phyloP scores from a whole-genome alignment of 106 monocot genomes.

The Vanilla planifolia region DNA sequence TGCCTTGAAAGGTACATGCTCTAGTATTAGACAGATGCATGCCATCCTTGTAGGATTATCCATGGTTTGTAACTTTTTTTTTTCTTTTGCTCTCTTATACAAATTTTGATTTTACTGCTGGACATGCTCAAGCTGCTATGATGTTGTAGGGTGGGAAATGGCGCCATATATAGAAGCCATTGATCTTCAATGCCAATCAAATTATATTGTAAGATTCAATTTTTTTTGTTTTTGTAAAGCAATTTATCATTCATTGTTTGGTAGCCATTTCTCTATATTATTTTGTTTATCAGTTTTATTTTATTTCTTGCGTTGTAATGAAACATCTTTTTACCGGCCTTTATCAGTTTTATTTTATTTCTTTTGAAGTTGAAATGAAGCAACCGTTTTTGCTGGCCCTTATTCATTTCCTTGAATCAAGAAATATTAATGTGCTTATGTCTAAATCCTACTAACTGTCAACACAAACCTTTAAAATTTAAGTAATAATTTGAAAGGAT shows the following conservation, averaged over 20 bases:
- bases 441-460: too few species aligned
- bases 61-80: background rate
- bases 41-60: too few species aligned
- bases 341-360: too few species aligned
- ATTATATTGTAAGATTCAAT: constrained; percentile 46
- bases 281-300: background rate
- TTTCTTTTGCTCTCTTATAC: background rate
- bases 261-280: background rate
- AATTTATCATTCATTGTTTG: background rate
- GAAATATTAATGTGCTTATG: too few species aligned
- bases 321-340: too few species aligned
- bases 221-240: background rate
- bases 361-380: too few species aligned
- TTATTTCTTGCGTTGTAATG: background rate
- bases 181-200: constrained; percentile 65
- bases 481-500: too few species aligned
- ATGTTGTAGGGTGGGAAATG: constrained; percentile 85
- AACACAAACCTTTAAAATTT: too few species aligned
- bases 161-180: constrained; percentile 93
- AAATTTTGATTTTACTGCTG: background rate
- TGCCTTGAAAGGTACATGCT: too few species aligned
- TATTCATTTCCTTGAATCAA: too few species aligned
- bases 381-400: too few species aligned
- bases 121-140: constrained; percentile 5
- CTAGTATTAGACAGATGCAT: too few species aligned